These are phyloP conservation scores for Penicillium sp. DNA, from an alignment of 2,329 filamentous ascomycete species.

Conservation along the genomic window DNA sequence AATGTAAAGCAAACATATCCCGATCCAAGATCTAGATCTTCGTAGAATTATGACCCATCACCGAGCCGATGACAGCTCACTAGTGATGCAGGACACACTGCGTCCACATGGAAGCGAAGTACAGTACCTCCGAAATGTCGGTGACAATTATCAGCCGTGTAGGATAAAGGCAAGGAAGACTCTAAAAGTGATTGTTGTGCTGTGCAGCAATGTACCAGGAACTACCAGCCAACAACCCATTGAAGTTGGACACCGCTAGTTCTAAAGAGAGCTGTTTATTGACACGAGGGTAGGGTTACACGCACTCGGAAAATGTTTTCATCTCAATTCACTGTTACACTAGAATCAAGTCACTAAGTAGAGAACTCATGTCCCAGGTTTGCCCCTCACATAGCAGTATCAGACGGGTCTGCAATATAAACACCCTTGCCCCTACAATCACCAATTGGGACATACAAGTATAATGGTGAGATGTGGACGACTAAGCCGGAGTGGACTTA, in stretches of 20 bases:
- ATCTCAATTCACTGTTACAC: background rate
- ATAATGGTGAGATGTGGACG: background rate
- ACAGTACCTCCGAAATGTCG: background rate
- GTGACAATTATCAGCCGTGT: background rate
- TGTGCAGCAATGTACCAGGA: background rate
- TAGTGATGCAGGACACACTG: background rate
- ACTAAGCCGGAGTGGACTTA: background rate
- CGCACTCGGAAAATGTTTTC: background rate
- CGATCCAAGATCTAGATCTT: background rate
- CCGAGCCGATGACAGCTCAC: background rate
- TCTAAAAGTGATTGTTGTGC: background rate
- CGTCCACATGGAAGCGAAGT: background rate
- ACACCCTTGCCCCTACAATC: background rate
- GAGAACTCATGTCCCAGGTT: background rate
- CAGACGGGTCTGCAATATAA: background rate
- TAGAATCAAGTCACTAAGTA: no score
- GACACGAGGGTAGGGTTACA: background rate
- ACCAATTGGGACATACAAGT: background rate
- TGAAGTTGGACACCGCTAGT: background rate
- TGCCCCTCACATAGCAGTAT: no score
- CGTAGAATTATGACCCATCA: constrained; percentile 1
- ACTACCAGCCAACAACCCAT: background rate
- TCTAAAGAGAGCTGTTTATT: background rate
- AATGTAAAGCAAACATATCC: background rate
- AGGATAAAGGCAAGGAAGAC: background rate